Conservation (phyloP, 257 asterid genomes). For the Hygrophila difformis region DNA sequence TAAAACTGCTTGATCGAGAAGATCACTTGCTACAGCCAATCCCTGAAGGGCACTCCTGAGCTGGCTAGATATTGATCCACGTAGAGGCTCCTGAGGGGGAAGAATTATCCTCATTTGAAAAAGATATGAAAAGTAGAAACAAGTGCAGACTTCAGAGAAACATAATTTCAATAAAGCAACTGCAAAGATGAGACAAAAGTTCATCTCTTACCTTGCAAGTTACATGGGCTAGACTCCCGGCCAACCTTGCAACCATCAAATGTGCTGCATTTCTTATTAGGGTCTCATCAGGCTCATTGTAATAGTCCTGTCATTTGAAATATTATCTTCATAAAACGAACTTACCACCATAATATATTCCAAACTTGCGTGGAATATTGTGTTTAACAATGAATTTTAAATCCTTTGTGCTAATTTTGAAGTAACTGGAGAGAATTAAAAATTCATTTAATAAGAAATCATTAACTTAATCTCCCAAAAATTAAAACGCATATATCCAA, state of each 20-base stretch:
- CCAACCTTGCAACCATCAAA: constrained; percentile 97
- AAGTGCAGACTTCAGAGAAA: no score
- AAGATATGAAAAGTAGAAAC: no score
- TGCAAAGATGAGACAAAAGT: no score
- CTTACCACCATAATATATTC: no score
- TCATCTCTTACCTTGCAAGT: constrained; percentile 83
- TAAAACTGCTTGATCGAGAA: constrained; percentile 78
- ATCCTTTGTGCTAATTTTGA: no score
- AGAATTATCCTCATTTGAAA: constrained; percentile 12
- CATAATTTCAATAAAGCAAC: no score
- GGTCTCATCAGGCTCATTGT: constrained; percentile 93
- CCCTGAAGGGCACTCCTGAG: constrained; percentile 81
- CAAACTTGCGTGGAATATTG: no score
- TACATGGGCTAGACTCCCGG: constrained; percentile 98
- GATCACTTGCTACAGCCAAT: constrained; percentile 39
- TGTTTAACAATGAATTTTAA: no score
- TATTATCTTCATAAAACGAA: constrained; percentile 1
- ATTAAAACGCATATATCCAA: constrained; percentile 2
- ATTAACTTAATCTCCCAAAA: no score
- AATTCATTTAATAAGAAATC: no score
- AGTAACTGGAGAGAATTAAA: no score
- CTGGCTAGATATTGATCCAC: constrained; percentile 73
- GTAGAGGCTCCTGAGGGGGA: constrained; percentile 70
- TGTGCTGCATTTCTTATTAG: constrained; percentile 88
- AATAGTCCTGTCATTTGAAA: constrained; percentile 65